Evolutionary conservation across 2,329 filamentous ascomycete species (phyloP).

Genomic region (Fusarium cyanostomum): DNA sequence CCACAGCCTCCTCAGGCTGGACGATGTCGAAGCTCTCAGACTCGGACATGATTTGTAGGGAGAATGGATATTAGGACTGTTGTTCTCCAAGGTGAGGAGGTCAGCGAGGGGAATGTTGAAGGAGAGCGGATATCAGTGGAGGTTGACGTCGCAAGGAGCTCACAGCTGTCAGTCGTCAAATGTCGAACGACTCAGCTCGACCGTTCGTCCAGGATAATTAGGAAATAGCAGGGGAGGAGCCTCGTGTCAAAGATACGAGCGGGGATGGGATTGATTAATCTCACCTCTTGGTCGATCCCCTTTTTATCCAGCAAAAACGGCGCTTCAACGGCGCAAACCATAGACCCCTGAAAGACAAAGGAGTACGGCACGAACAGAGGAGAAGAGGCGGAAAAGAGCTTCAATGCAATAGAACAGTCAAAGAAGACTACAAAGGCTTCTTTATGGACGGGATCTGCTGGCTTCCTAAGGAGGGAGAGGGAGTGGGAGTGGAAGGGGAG

Average conservation of each 20-base stretch:
- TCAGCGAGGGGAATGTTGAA: constrained; percentile 8
- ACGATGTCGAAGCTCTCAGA: constrained; percentile 57
- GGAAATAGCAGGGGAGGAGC: constrained; percentile 9
- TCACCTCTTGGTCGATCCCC: constrained; percentile 29
- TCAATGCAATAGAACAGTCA: constrained; percentile 23
- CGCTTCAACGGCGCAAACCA: constrained; percentile 24
- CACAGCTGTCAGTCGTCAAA: constrained; percentile 2
- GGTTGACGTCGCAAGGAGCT: constrained; percentile 11
- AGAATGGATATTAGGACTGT: constrained; percentile 23
- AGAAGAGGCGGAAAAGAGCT: constrained; percentile 25
- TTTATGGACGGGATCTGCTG: constrained; percentile 21
- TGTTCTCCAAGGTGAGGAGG: constrained; percentile 8
- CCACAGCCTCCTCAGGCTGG: constrained; percentile 53
- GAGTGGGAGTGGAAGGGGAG: constrained; percentile 18
- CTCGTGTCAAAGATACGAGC: constrained; percentile 20
- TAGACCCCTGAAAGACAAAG: constrained; percentile 1
- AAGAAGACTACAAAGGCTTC: constrained; percentile 22
- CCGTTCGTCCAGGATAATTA: constrained; percentile 9
- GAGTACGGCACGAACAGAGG: constrained; percentile 2
- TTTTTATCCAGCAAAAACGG: constrained; percentile 35
- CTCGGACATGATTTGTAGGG: constrained; percentile 55
- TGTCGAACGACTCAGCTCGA: constrained; percentile 19
- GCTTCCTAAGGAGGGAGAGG: constrained; percentile 24
- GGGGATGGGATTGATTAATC: constrained; percentile 31
- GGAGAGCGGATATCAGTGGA: background rate